Evolutionary conservation across 116 monocot species (phyloP).

Genomic region (Iris pallida): DNA sequence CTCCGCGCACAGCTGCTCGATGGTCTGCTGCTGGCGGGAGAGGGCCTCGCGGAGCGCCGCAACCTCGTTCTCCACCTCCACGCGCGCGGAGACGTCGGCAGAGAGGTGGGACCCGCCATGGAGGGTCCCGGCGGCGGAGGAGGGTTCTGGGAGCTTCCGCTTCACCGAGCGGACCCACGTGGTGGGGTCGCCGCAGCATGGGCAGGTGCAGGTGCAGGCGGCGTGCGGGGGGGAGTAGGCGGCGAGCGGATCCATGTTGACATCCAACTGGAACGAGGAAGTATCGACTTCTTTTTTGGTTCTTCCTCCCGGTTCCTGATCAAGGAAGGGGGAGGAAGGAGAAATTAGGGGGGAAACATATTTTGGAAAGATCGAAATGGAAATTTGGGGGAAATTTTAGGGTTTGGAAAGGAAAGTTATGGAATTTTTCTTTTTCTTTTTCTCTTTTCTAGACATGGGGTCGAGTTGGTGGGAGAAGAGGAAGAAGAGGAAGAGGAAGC

Average conservation of each 20-base stretch:
- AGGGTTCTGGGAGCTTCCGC: slow-evolving; percentile 30
- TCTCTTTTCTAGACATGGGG: too few relatives aligned
- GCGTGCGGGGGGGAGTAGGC: not conserved
- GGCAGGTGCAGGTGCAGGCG: slow-evolving; percentile 12
- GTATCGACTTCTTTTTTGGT: too few relatives aligned
- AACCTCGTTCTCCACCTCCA: slow-evolving; percentile 45
- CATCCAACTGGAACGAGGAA: too few relatives aligned
- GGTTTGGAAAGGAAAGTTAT: too few relatives aligned
- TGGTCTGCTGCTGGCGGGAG: slow-evolving; percentile 35
- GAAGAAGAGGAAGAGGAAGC: too few relatives aligned
- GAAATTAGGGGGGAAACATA: too few relatives aligned
- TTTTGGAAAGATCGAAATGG: too few relatives aligned
- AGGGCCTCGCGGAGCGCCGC: slow-evolving; percentile 43
- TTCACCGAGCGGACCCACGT: slow-evolving; percentile 32
- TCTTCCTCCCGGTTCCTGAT: too few relatives aligned
- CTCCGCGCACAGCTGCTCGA: slow-evolving; percentile 47
- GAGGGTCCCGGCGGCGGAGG: not conserved
- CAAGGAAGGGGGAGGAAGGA: too few relatives aligned
- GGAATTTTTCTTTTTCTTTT: too few relatives aligned
- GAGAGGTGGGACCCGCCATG: not conserved
- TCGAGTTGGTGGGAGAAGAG: too few relatives aligned
- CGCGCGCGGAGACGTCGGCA: slow-evolving; percentile 9
- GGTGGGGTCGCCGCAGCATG: slow-evolving; percentile 13
- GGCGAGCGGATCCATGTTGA: not conserved
- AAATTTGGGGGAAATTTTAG: too few relatives aligned